Conservation (phyloP, 768 basidiomycete species). For the Cyclocybe cylindracea region DNA sequence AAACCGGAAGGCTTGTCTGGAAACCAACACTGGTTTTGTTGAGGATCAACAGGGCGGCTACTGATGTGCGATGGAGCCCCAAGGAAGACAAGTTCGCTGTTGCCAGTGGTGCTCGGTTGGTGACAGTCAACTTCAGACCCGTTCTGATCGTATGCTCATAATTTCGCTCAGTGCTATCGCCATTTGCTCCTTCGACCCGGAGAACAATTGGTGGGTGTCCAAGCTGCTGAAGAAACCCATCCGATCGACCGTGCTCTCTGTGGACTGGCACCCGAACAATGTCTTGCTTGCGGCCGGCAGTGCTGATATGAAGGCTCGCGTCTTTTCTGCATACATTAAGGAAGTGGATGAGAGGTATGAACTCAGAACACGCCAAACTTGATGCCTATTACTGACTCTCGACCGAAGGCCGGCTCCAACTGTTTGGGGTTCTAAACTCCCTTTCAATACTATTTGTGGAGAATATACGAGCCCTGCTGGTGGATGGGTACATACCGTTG, state of each 20-base stretch:
- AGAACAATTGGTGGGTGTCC: conserved; percentile 99
- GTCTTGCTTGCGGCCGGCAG: conserved; percentile 96
- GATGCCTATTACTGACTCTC: not conserved
- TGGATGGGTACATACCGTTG: conserved; percentile 96
- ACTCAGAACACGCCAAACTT: conserved; percentile 6
- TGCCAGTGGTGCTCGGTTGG: conserved; percentile 89
- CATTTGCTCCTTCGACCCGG: conserved; percentile 94
- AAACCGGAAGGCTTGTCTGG: conserved; percentile 77
- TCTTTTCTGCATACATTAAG: conserved; percentile 98
- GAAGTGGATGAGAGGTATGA: conserved; percentile 88
- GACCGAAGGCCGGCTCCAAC: conserved; percentile 73
- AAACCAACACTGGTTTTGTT: conserved; percentile 96
- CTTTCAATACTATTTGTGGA: conserved; percentile 96
- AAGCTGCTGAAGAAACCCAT: conserved; percentile 98
- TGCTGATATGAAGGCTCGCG: conserved; percentile 96
- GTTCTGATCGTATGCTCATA: not conserved
- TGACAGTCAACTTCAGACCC: not conserved
- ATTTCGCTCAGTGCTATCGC: conserved; percentile 73
- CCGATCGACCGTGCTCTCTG: conserved; percentile 86
- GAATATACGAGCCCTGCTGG: conserved; percentile 89
- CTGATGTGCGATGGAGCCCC: conserved; percentile 94
- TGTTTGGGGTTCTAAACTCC: conserved; percentile 97
- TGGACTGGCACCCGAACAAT: conserved; percentile 99
- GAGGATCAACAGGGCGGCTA: conserved; percentile 94
- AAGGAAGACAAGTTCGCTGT: conserved; percentile 99